Percentiles rank a stretch among this genome's conserved stretches.
Evolutionary conservation across 2,329 filamentous ascomycete genomes (phyloP).

Genomic region (Emmonsia crescens): DNA sequence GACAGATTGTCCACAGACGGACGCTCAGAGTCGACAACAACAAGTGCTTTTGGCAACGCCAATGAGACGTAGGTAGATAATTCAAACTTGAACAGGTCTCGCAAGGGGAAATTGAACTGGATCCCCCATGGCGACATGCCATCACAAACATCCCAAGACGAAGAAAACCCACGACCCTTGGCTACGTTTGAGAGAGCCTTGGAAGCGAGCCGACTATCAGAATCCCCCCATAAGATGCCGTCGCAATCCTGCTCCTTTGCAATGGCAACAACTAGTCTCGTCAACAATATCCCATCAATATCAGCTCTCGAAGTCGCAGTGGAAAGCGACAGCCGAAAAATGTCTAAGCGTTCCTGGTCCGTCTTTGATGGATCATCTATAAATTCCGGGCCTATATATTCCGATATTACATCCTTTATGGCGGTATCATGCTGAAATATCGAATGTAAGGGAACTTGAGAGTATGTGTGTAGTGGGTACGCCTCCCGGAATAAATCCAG

Average conservation of each 20-base stretch:
- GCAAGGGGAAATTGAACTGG: conserved; percentile 65
- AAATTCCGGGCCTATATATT: conserved; percentile 21
- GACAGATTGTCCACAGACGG: conserved; percentile 25
- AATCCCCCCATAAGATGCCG: conserved; percentile 71
- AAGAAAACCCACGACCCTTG: conserved; percentile 74
- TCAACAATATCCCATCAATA: conserved; percentile 57
- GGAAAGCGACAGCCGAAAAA: conserved; percentile 50
- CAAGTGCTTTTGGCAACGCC: conserved; percentile 40
- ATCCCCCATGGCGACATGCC: conserved; percentile 51
- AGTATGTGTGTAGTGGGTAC: conserved; percentile 59
- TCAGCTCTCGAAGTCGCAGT: conserved; percentile 70
- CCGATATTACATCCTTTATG: conserved; percentile 23
- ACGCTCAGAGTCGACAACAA: conserved; percentile 33
- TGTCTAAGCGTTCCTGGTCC: conserved; percentile 40
- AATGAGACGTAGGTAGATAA: conserved; percentile 55
- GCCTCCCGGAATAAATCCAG: conserved; percentile 41
- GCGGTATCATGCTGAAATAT: conserved; percentile 40
- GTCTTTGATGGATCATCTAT: conserved; percentile 20
- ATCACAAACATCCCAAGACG: conserved; percentile 75
- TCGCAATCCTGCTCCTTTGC: conserved; percentile 53
- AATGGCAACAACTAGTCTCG: conserved; percentile 57
- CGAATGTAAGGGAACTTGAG: conserved; percentile 51
- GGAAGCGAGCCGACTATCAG: conserved; percentile 77
- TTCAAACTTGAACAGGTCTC: conserved; percentile 78
- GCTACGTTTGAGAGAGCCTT: conserved; percentile 78